These are phyloP conservation scores for Starmerella floris DNA, from an alignment of 805 yeast genomes.

Conservation along the genomic window DNA sequence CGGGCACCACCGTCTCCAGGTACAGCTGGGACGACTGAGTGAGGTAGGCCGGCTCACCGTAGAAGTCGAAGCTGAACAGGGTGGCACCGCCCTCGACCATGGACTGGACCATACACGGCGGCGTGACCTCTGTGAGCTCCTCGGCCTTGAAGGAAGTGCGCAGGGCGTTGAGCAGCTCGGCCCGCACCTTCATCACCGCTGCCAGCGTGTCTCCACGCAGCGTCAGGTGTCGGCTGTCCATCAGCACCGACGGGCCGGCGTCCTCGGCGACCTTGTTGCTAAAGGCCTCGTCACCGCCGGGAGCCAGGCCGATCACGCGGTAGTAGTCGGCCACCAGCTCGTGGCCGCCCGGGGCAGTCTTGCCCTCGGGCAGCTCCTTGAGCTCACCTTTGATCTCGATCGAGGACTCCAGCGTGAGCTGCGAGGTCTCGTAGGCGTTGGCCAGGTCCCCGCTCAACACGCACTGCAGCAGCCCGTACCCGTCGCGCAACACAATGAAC, in stretches of 20 bases:
- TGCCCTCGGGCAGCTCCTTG: slow-evolving; percentile 82
- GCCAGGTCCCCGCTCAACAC: slow-evolving; percentile 87
- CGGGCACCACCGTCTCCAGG: slow-evolving; percentile 89
- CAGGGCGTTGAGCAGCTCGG: slow-evolving; percentile 55
- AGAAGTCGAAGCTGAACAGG: slow-evolving; percentile 79
- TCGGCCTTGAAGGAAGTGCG: slow-evolving; percentile 69
- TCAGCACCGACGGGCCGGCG: slow-evolving; percentile 81
- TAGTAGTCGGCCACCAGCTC: slow-evolving; percentile 87
- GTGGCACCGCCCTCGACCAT: slow-evolving; percentile 99
- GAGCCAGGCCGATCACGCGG: slow-evolving; percentile 82
- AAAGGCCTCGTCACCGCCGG: slow-evolving; percentile 89
- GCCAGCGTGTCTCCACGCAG: slow-evolving; percentile 90
- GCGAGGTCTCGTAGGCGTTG: slow-evolving; percentile 69
- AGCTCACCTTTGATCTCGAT: slow-evolving; percentile 68
- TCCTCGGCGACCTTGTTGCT: slow-evolving; percentile 87
- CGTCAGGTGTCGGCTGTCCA: slow-evolving; percentile 93
- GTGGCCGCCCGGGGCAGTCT: slow-evolving; percentile 93
- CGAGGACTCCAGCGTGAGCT: slow-evolving; percentile 80
- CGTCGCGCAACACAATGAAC: slow-evolving; percentile 87
- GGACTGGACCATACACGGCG: slow-evolving; percentile 99
- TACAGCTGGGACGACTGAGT: slow-evolving; percentile 96
- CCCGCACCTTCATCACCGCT: slow-evolving; percentile 90
- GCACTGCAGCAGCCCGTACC: slow-evolving; percentile 79
- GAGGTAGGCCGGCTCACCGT: slow-evolving; percentile 90
- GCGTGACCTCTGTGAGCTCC: slow-evolving; percentile 78